phyloP scores from a whole-genome alignment of 306 rosid genomes.

The Herpetospermum pedunculosum region DNA sequence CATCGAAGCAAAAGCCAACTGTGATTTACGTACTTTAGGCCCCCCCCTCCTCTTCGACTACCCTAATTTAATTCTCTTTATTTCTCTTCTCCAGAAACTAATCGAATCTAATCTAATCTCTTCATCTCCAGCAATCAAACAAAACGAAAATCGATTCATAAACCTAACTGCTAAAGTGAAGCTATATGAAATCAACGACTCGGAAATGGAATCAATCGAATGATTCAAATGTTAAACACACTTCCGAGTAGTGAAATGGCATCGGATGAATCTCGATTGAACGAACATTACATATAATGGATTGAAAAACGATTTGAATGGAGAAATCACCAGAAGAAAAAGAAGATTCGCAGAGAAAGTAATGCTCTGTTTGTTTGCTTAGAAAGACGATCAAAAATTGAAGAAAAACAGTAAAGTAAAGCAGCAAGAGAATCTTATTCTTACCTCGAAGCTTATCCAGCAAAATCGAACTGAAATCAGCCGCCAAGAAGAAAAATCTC shows the following conservation, averaged over 20 bases:
- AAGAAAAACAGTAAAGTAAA: background rate
- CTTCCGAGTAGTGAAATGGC: background rate
- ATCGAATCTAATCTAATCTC: background rate
- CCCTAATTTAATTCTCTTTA: conserved; percentile 4
- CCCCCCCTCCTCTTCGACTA: conserved; percentile 5
- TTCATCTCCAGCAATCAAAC: background rate
- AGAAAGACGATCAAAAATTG: background rate
- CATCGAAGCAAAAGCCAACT: conserved; percentile 33
- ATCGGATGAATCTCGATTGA: background rate
- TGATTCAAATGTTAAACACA: background rate
- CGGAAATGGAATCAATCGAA: background rate
- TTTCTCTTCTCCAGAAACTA: background rate
- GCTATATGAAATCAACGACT: background rate
- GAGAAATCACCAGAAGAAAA: background rate
- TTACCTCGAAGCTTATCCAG: conserved; percentile 8
- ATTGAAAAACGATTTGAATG: background rate
- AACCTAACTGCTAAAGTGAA: background rate
- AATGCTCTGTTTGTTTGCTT: conserved; percentile 19
- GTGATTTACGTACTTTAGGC: conserved; percentile 16
- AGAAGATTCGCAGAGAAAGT: background rate
- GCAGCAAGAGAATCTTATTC: background rate
- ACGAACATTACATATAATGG: background rate
- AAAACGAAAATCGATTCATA: background rate
- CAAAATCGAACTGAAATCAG: background rate
- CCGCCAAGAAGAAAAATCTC: background rate